Base-by-base conservation (phyloP, 2,329 filamentous ascomycete species). In the Xylariaceae sp. region DNA sequence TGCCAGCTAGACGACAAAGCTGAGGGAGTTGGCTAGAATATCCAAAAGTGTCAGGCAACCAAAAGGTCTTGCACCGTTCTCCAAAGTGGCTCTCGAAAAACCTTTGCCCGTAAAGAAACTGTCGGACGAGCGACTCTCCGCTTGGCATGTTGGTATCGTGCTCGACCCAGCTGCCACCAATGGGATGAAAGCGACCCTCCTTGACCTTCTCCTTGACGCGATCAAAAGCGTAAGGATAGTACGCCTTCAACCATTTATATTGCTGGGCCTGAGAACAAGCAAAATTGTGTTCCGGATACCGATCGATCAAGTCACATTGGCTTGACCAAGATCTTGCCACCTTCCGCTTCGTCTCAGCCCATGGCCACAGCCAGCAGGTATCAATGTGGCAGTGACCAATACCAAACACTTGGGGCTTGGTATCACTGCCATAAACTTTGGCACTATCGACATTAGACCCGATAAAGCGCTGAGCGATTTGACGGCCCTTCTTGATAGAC, bases 311-410 rank as follows among this genome's bases (percentile, higher is more conserved):
- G 69, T 96, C 89, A 74, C 93, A 96, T 74, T 99, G 95, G 72
- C 92, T 98, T 1, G 92, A 94, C 95, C 95, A 99, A 8, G 93
- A 97, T 41, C 95, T 87, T 17, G 89, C 93, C 26, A 98, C 89
- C 79, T 99, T 99, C 69, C 95, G 90, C 78, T 96, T 97, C 0
- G 95, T 98, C 79, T 99, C 95, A 8, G 90, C 95, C 85, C 92
- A 99, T 0, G 95, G 95, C 95, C 95, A 99, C 31, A 99, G 82
- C 95, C 95, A 99, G 75, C 94, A 97, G 24, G 90, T 96, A 75
- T 98, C 95, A 65, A 99, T 99, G 74, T 99, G 95, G 67, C 95
- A 99, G 73, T 99, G 92, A 0, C 95, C 95, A 64, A 98, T 94
- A 31, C 87, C 94, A 67, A 87, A 95, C 3, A 98, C 91, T 57